These are phyloP conservation scores for Mortierella claussenii DNA, from an alignment of 192 early-diverging fungal species.

Conservation along the genomic window DNA sequence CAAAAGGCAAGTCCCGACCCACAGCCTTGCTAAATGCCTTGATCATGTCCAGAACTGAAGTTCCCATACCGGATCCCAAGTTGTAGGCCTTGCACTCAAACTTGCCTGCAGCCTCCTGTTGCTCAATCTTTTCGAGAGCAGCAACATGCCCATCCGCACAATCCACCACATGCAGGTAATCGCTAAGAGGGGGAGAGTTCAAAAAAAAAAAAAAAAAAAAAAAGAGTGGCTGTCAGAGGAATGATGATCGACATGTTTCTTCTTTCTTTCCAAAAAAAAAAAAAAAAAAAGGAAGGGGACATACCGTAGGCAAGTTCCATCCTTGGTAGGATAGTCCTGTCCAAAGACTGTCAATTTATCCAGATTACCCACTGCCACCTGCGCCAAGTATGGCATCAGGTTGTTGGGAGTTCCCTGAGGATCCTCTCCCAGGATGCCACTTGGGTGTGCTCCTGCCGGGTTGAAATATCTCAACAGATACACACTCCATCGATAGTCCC, in stretches of 20 bases:
- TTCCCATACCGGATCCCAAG: constrained; percentile 91
- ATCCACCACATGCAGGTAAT: constrained; percentile 97
- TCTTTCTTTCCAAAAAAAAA: too few relatives aligned
- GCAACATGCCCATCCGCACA: constrained; percentile 89
- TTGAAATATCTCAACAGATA: constrained; percentile 88
- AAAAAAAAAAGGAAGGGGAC: not conserved
- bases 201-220: not conserved
- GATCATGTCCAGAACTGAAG: constrained; percentile 93
- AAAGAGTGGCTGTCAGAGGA: not conserved
- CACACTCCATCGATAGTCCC: constrained; percentile 69
- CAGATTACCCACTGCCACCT: constrained; percentile 87
- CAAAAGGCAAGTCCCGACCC: constrained; percentile 82
- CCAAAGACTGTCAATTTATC: constrained; percentile 91
- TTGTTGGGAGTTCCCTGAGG: constrained; percentile 88
- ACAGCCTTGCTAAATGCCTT: constrained; percentile 83
- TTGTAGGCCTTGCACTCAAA: constrained; percentile 82
- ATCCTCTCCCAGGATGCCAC: constrained; percentile 94
- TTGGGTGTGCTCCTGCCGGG: constrained; percentile 90
- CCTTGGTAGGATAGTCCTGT: constrained; percentile 89
- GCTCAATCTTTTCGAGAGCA: constrained; percentile 80
- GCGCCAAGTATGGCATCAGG: constrained; percentile 89
- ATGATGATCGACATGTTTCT: too few relatives aligned
- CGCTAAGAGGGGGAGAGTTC: constrained; percentile 56
- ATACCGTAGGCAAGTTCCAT: constrained; percentile 76
- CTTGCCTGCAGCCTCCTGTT: constrained; percentile 51